phyloP scores from a whole-genome alignment of 2,329 filamentous ascomycete genomes.

The Fusarium haematococcum region DNA sequence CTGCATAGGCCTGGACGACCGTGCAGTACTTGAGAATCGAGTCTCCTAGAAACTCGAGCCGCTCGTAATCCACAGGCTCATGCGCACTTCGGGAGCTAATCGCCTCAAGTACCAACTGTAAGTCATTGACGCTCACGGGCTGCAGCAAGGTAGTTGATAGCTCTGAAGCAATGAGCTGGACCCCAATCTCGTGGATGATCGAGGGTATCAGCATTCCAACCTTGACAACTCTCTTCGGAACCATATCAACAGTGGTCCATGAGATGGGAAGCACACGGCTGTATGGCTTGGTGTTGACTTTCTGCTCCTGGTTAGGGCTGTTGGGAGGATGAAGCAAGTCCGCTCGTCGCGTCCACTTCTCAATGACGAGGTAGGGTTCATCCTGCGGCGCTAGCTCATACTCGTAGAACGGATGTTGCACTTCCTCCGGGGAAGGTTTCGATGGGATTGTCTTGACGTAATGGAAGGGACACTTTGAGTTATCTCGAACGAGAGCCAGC shows the following conservation, averaged over 20 bases:
- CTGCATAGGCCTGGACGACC: slow-evolving; percentile 71
- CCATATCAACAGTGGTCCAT: slow-evolving; percentile 62
- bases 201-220: slow-evolving; percentile 77
- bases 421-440: slow-evolving; percentile 57
- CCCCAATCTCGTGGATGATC: slow-evolving; percentile 77
- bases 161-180: slow-evolving; percentile 70
- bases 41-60: slow-evolving; percentile 89
- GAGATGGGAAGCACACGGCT: slow-evolving; percentile 58
- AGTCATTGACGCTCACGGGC: slow-evolving; percentile 62
- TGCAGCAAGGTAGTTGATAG: slow-evolving; percentile 58
- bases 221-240: slow-evolving; percentile 58
- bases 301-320: slow-evolving; percentile 5
- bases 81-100: slow-evolving; percentile 74
- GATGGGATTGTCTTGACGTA: slow-evolving; percentile 55
- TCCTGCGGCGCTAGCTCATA: slow-evolving; percentile 57
- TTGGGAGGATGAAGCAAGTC: slow-evolving; percentile 67
- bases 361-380: slow-evolving; percentile 62
- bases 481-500: slow-evolving; percentile 57
- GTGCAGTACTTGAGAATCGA: slow-evolving; percentile 81
- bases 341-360: slow-evolving; percentile 63
- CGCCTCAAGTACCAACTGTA: slow-evolving; percentile 72
- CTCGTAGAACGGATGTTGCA: slow-evolving; percentile 52
- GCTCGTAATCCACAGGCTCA: slow-evolving; percentile 78
- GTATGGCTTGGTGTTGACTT: slow-evolving; percentile 56
- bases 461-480: slow-evolving; percentile 51